These are phyloP conservation scores for Dactylella cylindrospora DNA, from an alignment of 2,329 filamentous ascomycete genomes.

Conservation along the genomic window DNA sequence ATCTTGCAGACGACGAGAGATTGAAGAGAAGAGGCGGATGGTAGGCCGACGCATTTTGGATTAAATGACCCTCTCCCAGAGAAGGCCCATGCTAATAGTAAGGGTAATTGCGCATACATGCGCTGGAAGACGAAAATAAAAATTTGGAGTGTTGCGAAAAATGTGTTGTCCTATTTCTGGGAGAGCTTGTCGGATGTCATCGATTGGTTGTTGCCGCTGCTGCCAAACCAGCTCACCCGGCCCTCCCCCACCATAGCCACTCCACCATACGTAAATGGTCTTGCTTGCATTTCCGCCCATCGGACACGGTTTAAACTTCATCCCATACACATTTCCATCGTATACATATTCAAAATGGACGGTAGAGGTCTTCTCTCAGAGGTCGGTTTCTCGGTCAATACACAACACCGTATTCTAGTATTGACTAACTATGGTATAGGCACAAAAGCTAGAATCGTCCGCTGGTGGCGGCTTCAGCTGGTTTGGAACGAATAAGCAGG, in stretches of 20 bases:
- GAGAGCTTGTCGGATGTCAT: too few species aligned
- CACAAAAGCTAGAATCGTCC: conserved; percentile 76
- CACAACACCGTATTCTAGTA: too few species aligned
- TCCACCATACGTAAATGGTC: not conserved
- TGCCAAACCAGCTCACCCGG: too few species aligned
- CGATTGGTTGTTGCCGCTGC: too few species aligned
- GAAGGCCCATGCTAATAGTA: too few species aligned
- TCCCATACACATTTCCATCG: not conserved
- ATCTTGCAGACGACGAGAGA: conserved; percentile 14
- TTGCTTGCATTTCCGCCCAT: conserved; percentile 1
- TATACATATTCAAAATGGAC: conserved; percentile 45
- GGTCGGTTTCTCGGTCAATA: conserved; percentile 14
- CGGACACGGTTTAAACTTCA: not conserved
- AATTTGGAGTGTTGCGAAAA: conserved; percentile 31
- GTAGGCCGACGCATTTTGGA: conserved; percentile 25
- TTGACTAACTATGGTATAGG: too few species aligned
- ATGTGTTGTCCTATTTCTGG: conserved; percentile 36
- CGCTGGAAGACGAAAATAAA: not conserved
- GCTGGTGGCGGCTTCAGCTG: conserved; percentile 82
- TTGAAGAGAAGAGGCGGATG: conserved; percentile 22
- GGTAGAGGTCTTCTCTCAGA: conserved; percentile 49
- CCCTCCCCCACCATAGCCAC: conserved; percentile 13
- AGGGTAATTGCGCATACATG: not conserved
- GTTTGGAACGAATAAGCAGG: conserved; percentile 69
- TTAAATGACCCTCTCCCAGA: too few species aligned